phyloP scores from a whole-genome alignment of 108 stramenopile genomes.

The Thalassiosira profunda region DNA sequence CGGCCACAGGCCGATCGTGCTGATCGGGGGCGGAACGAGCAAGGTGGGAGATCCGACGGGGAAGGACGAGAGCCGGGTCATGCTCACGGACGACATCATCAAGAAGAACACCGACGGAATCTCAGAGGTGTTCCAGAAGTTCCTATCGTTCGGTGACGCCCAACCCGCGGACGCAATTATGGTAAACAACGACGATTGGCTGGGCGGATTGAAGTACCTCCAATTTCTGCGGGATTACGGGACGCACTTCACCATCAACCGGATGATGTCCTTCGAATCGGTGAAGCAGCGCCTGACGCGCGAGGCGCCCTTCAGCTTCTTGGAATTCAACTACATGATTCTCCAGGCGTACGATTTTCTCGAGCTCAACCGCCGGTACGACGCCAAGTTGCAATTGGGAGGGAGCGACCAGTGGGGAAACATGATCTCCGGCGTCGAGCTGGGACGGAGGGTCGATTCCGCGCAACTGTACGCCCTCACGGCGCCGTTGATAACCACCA shows the following conservation, averaged over 20 bases:
- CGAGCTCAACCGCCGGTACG: conserved; percentile 87
- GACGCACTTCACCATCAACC: conserved; percentile 96
- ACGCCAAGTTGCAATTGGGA: conserved; percentile 92
- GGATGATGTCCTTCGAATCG: conserved; percentile 96
- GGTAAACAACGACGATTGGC: conserved; percentile 98
- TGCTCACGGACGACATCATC: conserved; percentile 90
- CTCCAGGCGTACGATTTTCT: conserved; percentile 99
- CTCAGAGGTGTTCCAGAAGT: conserved; percentile 81
- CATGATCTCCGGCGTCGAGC: conserved; percentile 95
- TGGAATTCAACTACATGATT: conserved; percentile 99
- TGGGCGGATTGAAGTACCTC: conserved; percentile 81
- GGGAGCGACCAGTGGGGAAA: conserved; percentile 99
- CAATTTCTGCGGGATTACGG: conserved; percentile 97
- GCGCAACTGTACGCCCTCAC: conserved; percentile 95
- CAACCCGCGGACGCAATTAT: conserved; percentile 77
- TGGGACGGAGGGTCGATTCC: conserved; percentile 87
- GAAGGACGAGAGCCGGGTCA: conserved; percentile 92
- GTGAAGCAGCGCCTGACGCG: conserved; percentile 93
- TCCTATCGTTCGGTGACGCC: conserved; percentile 71
- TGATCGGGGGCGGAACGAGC: conserved; percentile 96
- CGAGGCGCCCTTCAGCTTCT: conserved; percentile 94
- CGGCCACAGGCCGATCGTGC: conserved; percentile 92
- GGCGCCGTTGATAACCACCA: conserved; percentile 97
- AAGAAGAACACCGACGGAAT: conserved; percentile 84
- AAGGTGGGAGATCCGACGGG: conserved; percentile 99